Evolutionary conservation across 2,329 filamentous ascomycete genomes (phyloP).

Genomic region (Coniella vitis): DNA sequence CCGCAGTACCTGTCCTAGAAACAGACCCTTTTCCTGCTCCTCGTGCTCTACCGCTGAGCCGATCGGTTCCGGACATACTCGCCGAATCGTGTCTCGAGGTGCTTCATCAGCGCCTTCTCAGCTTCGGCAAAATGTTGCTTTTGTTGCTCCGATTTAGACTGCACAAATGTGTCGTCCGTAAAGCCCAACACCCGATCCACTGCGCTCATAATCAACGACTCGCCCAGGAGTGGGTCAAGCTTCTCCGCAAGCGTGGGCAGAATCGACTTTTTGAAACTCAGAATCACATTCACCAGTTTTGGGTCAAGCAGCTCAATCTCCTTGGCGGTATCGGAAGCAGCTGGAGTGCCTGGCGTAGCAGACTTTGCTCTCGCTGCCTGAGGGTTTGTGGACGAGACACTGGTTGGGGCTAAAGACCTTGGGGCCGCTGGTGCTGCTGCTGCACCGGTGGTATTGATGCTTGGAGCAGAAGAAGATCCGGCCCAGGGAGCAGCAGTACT

Average conservation of each 20-base stretch:
- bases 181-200: slow-evolving; percentile 45
- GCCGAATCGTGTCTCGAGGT: slow-evolving; percentile 20
- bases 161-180: slow-evolving; percentile 33
- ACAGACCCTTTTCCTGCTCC: background rate
- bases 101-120: slow-evolving; percentile 26
- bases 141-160: slow-evolving; percentile 20
- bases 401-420: background rate
- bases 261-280: slow-evolving; percentile 40
- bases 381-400: background rate
- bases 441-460: background rate
- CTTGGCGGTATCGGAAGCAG: background rate
- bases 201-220: slow-evolving; percentile 42
- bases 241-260: slow-evolving; percentile 34
- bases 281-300: slow-evolving; percentile 34
- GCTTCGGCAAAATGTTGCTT: slow-evolving; percentile 24
- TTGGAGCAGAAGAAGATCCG: background rate
- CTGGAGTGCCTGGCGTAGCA: slow-evolving; percentile 1
- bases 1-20: too few relatives aligned
- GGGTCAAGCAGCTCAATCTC: slow-evolving; percentile 25
- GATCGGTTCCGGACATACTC: slow-evolving; percentile 13
- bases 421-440: background rate
- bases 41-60: background rate
- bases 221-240: slow-evolving; percentile 35
- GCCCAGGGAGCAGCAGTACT: background rate
- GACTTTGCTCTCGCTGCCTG: slow-evolving; percentile 5